These are phyloP conservation scores for Vanrija pseudolonga DNA, from an alignment of 1,284 basidiomycete genomes.

Conservation along the genomic window DNA sequence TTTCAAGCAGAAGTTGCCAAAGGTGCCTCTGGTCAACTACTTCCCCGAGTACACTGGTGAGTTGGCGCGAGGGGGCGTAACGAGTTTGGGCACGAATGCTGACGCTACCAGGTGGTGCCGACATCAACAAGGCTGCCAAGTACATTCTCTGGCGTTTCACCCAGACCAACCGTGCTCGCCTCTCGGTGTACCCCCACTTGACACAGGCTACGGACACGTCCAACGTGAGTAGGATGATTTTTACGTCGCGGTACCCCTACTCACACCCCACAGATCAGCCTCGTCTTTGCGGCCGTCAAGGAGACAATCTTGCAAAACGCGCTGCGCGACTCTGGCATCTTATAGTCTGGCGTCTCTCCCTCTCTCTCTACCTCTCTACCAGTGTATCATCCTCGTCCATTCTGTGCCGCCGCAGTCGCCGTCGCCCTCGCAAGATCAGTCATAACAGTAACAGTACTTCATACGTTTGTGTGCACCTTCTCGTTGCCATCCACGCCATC, in stretches of 20 bases:
- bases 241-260: neutral
- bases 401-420: too few species aligned
- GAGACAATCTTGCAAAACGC: constrained; percentile 83
- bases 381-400: neutral
- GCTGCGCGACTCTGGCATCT: constrained; percentile 46
- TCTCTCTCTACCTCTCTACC: neutral
- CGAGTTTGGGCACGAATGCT: neutral
- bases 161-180: constrained; percentile 81
- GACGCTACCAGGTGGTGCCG: constrained; percentile 58
- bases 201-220: constrained; percentile 61
- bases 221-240: constrained; percentile 57
- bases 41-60: constrained; percentile 84
- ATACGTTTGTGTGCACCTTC: too few species aligned
- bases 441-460: too few species aligned
- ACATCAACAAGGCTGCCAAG: constrained; percentile 97
- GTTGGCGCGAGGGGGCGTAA: neutral
- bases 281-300: constrained; percentile 95
- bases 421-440: too few species aligned
- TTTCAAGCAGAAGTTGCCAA: constrained; percentile 88
- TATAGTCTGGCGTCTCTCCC: constrained; percentile 23
- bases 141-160: constrained; percentile 98
- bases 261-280: constrained; percentile 56
- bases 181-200: constrained; percentile 84
- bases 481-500: too few species aligned
- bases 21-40: constrained; percentile 77